Conservation (phyloP, 306 rosid genomes). For the Medicago ruthenica region DNA sequence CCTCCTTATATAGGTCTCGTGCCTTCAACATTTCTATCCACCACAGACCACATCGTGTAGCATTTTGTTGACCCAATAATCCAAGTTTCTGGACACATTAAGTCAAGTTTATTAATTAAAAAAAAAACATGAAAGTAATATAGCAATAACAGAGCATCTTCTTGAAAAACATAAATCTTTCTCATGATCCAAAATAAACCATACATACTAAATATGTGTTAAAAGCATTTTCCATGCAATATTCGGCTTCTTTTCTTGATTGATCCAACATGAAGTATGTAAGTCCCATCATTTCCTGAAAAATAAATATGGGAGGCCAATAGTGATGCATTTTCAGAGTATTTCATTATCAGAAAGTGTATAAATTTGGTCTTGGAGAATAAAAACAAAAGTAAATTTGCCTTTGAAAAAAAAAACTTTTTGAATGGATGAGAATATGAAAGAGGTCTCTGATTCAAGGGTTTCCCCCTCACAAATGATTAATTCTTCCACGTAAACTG, state of each 20-base stretch:
- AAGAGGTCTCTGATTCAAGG: background rate
- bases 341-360: slow-evolving; percentile 31
- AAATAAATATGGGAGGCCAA: slow-evolving; percentile 40
- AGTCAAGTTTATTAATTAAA: slow-evolving; percentile 41
- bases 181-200: slow-evolving; percentile 43
- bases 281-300: slow-evolving; percentile 99
- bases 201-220: slow-evolving; percentile 81
- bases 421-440: background rate
- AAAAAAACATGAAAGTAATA: slow-evolving; percentile 28
- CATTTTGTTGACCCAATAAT: slow-evolving; percentile 80
- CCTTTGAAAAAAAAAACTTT: background rate
- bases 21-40: slow-evolving; percentile 96
- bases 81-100: slow-evolving; percentile 77
- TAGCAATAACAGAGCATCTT: slow-evolving; percentile 35
- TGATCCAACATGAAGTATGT: slow-evolving; percentile 90
- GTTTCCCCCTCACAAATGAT: background rate
- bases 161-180: slow-evolving; percentile 12
- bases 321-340: slow-evolving; percentile 19
- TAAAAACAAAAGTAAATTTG: too few relatives aligned
- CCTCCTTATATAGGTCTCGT: slow-evolving; percentile 81
- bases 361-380: background rate
- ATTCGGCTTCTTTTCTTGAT: slow-evolving; percentile 97
- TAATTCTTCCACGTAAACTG: background rate
- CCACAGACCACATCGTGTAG: slow-evolving; percentile 94
- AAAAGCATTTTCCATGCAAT: slow-evolving; percentile 98